These are phyloP conservation scores for Lachnellula subtilissima DNA, from an alignment of 2,329 filamentous ascomycete genomes.

Conservation along the genomic window DNA sequence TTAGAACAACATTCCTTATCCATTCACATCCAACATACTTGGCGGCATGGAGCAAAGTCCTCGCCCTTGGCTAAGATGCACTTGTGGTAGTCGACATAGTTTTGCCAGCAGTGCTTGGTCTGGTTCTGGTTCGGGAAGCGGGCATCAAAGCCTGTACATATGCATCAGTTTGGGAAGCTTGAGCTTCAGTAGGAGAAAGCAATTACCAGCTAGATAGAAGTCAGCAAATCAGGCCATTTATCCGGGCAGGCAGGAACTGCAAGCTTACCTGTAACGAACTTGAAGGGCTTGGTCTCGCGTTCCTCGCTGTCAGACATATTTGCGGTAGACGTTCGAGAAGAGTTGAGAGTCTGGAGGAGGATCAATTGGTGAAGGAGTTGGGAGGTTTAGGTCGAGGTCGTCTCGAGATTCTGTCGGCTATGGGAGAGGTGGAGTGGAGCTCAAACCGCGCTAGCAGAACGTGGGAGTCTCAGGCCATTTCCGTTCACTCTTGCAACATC, in stretches of 20 bases:
- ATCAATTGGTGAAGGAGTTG: conserved; percentile 33
- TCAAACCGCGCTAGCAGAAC: conserved; percentile 5
- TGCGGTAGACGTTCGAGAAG: conserved; percentile 38
- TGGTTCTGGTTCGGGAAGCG: conserved; percentile 98
- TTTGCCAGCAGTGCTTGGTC: conserved; percentile 99
- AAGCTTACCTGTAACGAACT: conserved; percentile 94
- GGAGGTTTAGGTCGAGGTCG: conserved; percentile 24
- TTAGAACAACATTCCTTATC: conserved; percentile 34
- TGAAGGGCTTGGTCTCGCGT: conserved; percentile 98
- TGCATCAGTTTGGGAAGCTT: conserved; percentile 16
- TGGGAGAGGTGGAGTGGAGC: conserved; percentile 5
- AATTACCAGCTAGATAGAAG: conserved; percentile 43
- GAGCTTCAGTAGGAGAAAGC: conserved; percentile 6
- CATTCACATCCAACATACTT: conserved; percentile 56
- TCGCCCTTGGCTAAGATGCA: conserved; percentile 98
- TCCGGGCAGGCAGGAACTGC: conserved; percentile 17
- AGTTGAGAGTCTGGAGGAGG: conserved; percentile 26
- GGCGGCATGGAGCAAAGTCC: conserved; percentile 93
- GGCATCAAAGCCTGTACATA: conserved; percentile 80
- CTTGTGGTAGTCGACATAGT: conserved; percentile 99
- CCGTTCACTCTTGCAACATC: conserved; percentile 12
- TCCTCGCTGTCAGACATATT: conserved; percentile 83
- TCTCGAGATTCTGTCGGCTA: conserved; percentile 34
- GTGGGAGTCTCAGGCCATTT: conserved; percentile 27
- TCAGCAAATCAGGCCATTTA: conserved; percentile 37